Evolutionary conservation across 192 early-diverging fungal genomes (phyloP).

Genomic region (Helicostylum pulchrum): DNA sequence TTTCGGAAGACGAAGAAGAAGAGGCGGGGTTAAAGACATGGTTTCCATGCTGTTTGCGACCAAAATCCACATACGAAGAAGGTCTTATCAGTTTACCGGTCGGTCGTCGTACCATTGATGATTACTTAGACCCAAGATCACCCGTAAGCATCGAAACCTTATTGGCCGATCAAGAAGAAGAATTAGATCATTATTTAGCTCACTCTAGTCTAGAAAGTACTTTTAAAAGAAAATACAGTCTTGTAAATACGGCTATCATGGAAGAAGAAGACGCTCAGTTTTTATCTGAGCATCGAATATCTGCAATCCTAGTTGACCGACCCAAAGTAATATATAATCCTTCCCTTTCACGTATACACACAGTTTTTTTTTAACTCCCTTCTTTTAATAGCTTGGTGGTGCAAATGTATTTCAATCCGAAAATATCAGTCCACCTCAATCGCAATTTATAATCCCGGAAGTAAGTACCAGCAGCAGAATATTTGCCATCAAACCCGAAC

Average conservation of each 20-base stretch:
- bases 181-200: slow-evolving; percentile 12
- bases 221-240: too few relatives aligned
- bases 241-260: not conserved
- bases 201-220: not conserved
- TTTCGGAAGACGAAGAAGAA: not conserved
- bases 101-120: slow-evolving; percentile 4
- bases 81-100: slow-evolving; percentile 2
- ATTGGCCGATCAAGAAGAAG: slow-evolving; percentile 10
- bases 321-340: slow-evolving; percentile 7
- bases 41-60: not conserved
- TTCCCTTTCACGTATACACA: too few relatives aligned
- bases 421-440: not conserved
- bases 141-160: slow-evolving; percentile 2
- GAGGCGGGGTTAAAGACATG: not conserved
- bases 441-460: not conserved
- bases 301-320: slow-evolving; percentile 6
- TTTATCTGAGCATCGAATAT: slow-evolving; percentile 12
- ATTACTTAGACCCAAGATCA: slow-evolving; percentile 9
- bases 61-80: not conserved
- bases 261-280: slow-evolving; percentile 14
- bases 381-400: not conserved
- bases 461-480: not conserved
- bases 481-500: not conserved
- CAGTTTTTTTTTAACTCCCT: not conserved
- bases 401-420: not conserved